Conservation (phyloP, 768 basidiomycete species). For the Hortiboletus flavorubellus region DNA sequence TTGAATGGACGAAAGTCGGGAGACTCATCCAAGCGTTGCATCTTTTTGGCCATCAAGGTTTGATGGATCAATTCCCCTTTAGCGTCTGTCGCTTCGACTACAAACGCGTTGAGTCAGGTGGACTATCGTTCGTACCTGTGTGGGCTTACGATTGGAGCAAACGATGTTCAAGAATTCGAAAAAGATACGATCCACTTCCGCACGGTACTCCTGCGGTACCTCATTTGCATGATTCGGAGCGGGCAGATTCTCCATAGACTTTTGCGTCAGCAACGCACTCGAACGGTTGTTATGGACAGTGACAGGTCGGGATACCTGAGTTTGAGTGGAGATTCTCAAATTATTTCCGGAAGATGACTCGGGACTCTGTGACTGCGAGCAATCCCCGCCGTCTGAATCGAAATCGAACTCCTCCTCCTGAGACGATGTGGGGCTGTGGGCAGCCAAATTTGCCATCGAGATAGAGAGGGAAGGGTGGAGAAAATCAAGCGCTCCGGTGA, state of each 20-base stretch:
- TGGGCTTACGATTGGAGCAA: constrained; percentile 83
- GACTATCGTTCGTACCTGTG: constrained; percentile 6
- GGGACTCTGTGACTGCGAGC: constrained; percentile 30
- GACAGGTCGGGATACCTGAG: constrained; percentile 18
- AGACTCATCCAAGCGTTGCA: constrained; percentile 95
- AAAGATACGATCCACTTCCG: constrained; percentile 87
- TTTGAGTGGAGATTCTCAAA: constrained; percentile 21
- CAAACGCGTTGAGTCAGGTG: constrained; percentile 18
- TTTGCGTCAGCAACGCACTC: constrained; percentile 13
- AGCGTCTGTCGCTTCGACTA: constrained; percentile 88
- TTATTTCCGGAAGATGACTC: constrained; percentile 29
- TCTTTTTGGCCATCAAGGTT: constrained; percentile 98
- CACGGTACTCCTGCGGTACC: constrained; percentile 75
- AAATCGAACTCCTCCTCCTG: constrained; percentile 53
- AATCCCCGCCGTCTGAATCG: constrained; percentile 41
- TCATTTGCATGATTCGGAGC: constrained; percentile 47
- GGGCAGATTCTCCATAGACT: constrained; percentile 27
- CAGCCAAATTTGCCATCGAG: constrained; percentile 4
- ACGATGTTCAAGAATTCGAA: constrained; percentile 82
- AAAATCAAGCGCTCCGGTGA: constrained; percentile 29
- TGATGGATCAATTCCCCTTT: constrained; percentile 99
- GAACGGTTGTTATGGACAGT: constrained; percentile 15
- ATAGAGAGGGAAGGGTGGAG: constrained; percentile 22
- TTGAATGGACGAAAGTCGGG: constrained; percentile 98
- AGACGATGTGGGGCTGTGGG: constrained; percentile 34